These are phyloP conservation scores for Dipteronia sinensis DNA, from an alignment of 345 rosid genomes.

Conservation along the genomic window DNA sequence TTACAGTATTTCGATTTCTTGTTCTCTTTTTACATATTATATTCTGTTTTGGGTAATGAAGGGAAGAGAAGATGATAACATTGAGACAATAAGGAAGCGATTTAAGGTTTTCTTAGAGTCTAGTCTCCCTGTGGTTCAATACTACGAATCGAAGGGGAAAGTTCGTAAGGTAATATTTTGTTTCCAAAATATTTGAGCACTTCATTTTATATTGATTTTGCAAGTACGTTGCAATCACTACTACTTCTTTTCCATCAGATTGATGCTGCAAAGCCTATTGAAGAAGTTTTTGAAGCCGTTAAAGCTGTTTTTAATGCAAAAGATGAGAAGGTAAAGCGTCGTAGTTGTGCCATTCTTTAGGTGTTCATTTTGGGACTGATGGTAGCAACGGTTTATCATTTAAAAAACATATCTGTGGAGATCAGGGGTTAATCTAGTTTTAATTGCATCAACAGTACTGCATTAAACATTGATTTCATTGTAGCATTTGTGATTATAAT, in stretches of 20 bases:
- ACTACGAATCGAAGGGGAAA: constrained; percentile 58
- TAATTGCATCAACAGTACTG: not conserved
- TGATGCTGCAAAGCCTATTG: constrained; percentile 66
- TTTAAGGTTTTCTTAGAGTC: constrained; percentile 65
- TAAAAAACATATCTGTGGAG: not conserved
- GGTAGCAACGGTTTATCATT: not conserved
- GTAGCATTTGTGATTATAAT: not conserved
- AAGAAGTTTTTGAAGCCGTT: constrained; percentile 68
- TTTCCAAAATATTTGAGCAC: constrained; percentile 1
- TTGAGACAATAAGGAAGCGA: constrained; percentile 65
- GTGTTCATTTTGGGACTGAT: not conserved
- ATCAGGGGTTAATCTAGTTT: not conserved
- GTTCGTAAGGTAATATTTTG: constrained; percentile 53
- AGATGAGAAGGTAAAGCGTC: constrained; percentile 47
- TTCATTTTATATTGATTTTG: not conserved
- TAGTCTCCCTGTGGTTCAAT: constrained; percentile 55
- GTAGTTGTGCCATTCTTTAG: constrained; percentile 15
- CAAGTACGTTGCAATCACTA: constrained; percentile 4
- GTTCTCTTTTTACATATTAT: not conserved
- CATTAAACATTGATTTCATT: not conserved
- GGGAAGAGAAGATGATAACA: constrained; percentile 84
- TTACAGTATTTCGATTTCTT: not conserved
- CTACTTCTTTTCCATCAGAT: constrained; percentile 39
- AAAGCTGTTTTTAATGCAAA: constrained; percentile 46
- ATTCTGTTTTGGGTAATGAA: constrained; percentile 26